phyloP scores from a whole-genome alignment of 306 rosid genomes.

The Vicia villosa region DNA sequence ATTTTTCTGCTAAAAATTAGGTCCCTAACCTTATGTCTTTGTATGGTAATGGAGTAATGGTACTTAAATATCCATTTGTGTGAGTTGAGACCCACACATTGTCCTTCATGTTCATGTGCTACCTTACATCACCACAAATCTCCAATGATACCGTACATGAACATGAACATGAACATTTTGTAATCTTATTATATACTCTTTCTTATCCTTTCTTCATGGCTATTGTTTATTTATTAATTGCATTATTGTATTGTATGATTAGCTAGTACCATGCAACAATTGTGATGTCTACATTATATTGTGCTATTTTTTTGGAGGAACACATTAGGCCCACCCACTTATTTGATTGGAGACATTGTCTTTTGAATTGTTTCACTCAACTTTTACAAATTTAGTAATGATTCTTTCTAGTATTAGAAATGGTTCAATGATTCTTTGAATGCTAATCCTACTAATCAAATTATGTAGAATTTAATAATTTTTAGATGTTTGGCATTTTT shows the following conservation, averaged over 20 bases:
- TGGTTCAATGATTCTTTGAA: conserved; percentile 18
- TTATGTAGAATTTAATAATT: conserved; percentile 17
- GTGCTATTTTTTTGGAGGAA: conserved; percentile 44
- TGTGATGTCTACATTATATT: conserved; percentile 49
- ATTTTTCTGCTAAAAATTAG: conserved; percentile 47
- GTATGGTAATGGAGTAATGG: conserved; percentile 37
- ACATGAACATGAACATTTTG: conserved; percentile 47
- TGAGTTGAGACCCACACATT: conserved; percentile 50
- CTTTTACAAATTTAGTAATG: conserved; percentile 36
- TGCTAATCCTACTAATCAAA: conserved; percentile 26
- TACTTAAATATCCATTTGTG: conserved; percentile 38
- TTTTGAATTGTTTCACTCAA: conserved; percentile 41
- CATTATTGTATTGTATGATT: not conserved
- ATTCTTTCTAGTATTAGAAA: conserved; percentile 27
- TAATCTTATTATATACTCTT: conserved; percentile 35
- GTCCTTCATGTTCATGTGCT: conserved; percentile 40
- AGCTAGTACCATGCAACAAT: conserved; percentile 35
- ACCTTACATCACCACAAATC: conserved; percentile 48
- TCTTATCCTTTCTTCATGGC: conserved; percentile 14
- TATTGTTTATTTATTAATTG: not conserved
- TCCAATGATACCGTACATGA: conserved; percentile 47
- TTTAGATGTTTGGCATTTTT: conserved; percentile 37
- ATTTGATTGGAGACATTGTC: conserved; percentile 44
- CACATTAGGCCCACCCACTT: conserved; percentile 57
- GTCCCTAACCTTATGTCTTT: conserved; percentile 46